Base-by-base conservation (phyloP, 352 stramenopile species). In the Globisporangium splendens region DNA sequence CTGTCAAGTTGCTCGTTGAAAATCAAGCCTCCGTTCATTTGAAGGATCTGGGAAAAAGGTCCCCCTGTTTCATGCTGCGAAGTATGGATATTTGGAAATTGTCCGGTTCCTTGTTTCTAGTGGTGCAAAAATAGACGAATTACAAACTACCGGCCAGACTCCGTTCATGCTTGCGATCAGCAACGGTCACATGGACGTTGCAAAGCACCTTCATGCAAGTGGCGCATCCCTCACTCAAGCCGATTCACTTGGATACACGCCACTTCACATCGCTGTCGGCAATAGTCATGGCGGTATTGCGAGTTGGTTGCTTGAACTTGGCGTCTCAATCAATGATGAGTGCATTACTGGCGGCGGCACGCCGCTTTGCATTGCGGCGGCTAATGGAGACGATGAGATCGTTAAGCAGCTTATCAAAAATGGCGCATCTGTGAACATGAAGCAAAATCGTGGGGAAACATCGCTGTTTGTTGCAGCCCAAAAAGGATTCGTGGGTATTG, bases 91-190 rank as follows among this genome's bases (percentile, higher is more conserved):
- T 12, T 3, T 59, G 11, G 18, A 59, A 18, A 50, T 51, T 33
- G 53, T 20, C 53, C 31, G 35, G 43, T 20, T 43, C 10, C 53
- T 59, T 6, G n/a, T 59, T 8, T 12, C 13, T 3, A 43, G 33
- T 6, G 42, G 53, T 8, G 42, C 24, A 14, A 38, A 18, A 10
- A 18, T 59, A 4, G 43, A 59, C 21, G 53, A 42, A 10, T 35
- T 20, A n/a, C 24, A 59, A 31, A 10, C 4, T 13, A 46, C 20
- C 15, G 53, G 53, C 4, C n/a, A 41, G 14, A 50, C 53, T 1
- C 42, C 53, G 3, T 43, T 59, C 24, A 59, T 59, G 53, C 17
- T 59, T 4, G 53, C 53, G 13, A 39, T 59, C 39, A 50, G 39
- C 24, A 33, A 59, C 42, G 42, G 53, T 3, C 42, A 59, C 18